A percentile compares a stretch with the other conserved stretches of the same genome.
phyloP scores from a whole-genome alignment of 2,329 filamentous ascomycete species.

The Neocatenulostroma microsporum region DNA sequence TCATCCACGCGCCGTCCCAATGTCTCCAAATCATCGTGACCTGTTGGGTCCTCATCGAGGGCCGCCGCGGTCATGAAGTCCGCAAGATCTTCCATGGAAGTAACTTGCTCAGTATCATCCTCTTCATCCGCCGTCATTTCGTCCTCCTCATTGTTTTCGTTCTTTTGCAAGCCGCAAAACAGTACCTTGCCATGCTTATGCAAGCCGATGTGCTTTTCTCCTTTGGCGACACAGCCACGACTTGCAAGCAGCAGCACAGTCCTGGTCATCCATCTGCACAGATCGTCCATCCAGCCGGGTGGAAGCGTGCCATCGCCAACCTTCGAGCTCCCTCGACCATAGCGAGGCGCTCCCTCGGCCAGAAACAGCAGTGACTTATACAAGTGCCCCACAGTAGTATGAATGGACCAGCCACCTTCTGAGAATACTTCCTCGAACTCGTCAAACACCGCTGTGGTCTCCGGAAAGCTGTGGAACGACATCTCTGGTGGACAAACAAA shows the following conservation, averaged over 20 bases:
- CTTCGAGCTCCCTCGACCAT: too few relatives aligned
- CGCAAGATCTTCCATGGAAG: slow-evolving; percentile 3
- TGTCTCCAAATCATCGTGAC: not conserved
- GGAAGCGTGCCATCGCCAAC: too few relatives aligned
- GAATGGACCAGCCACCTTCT: too few relatives aligned
- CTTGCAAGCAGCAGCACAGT: slow-evolving; percentile 2
- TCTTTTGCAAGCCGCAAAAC: not conserved
- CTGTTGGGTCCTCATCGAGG: slow-evolving; percentile 1
- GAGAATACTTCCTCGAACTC: not conserved
- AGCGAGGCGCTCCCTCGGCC: too few relatives aligned
- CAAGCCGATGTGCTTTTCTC: not conserved
- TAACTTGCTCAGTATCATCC: not conserved
- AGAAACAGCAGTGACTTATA: too few relatives aligned
- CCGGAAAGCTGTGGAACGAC: not conserved
- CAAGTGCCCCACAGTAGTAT: too few relatives aligned
- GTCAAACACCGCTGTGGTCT: not conserved
- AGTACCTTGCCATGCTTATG: not conserved
- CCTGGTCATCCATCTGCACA: slow-evolving; percentile 1
- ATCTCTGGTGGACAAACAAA: not conserved
- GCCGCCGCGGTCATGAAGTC: not conserved
- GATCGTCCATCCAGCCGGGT: not conserved
- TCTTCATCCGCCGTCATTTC: too few relatives aligned
- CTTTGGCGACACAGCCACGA: not conserved
- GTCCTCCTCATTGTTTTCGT: not conserved
- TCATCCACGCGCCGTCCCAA: too few relatives aligned